Percentiles rank a stretch among this genome's conserved stretches.
These are phyloP conservation scores for Yarrowia galli DNA, from an alignment of 1,139 yeast species.

Conservation along the genomic window DNA sequence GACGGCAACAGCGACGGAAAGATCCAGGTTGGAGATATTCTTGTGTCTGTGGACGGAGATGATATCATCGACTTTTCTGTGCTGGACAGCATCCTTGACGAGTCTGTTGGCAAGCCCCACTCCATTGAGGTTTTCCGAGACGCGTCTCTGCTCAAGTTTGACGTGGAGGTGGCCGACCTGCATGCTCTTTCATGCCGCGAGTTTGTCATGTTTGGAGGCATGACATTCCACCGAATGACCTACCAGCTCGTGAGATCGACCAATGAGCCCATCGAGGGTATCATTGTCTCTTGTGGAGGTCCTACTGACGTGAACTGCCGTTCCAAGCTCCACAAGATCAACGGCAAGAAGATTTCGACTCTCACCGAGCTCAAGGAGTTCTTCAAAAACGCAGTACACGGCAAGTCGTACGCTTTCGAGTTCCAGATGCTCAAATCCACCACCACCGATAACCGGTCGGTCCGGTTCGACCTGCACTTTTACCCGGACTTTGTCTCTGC, in stretches of 20 bases:
- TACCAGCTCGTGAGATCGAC: conserved; percentile 88
- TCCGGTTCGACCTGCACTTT: conserved; percentile 88
- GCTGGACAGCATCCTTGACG: conserved; percentile 83
- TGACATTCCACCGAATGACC: conserved; percentile 81
- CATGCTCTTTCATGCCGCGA: conserved; percentile 79
- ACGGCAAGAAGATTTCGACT: conserved; percentile 78
- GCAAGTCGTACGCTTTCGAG: conserved; percentile 70
- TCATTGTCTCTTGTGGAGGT: conserved; percentile 76
- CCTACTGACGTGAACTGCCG: conserved; percentile 74
- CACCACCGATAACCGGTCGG: conserved; percentile 64
- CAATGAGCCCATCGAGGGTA: conserved; percentile 85
- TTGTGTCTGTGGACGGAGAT: conserved; percentile 73
- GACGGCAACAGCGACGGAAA: conserved; percentile 75
- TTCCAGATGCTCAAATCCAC: conserved; percentile 84
- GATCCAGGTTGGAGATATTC: conserved; percentile 84
- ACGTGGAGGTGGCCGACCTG: conserved; percentile 70
- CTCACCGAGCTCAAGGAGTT: conserved; percentile 78
- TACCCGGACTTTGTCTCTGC: conserved; percentile 73
- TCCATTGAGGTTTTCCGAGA: conserved; percentile 75
- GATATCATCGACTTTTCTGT: conserved; percentile 73
- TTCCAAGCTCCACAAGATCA: conserved; percentile 47
- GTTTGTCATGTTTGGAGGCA: conserved; percentile 86
- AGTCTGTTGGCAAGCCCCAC: conserved; percentile 66
- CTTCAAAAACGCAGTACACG: conserved; percentile 78
- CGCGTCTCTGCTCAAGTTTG: conserved; percentile 62